Percentiles rank a stretch among this genome's conserved stretches.
These are phyloP conservation scores for Panicum virgatum DNA, from an alignment of 202 grass and related monocot genomes.

Conservation along the genomic window DNA sequence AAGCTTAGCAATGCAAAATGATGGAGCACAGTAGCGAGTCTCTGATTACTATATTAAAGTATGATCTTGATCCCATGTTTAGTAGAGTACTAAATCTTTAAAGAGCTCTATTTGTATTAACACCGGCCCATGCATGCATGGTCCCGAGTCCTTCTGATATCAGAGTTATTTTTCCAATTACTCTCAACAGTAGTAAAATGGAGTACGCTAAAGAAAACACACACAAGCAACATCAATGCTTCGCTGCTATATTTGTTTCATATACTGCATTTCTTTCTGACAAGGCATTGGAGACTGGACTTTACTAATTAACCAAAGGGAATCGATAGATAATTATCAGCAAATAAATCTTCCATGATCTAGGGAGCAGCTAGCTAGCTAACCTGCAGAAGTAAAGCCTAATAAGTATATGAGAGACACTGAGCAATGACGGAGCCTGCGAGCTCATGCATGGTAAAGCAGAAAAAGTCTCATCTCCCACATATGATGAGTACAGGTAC, in stretches of 20 bases:
- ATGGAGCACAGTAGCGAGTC: neutral
- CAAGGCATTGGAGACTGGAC: neutral
- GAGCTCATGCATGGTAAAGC: neutral
- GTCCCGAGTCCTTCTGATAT: neutral
- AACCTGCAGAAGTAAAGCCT: constrained; percentile 11
- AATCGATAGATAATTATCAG: constrained; percentile 1
- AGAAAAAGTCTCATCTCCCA: neutral
- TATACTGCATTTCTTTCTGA: constrained; percentile 17
- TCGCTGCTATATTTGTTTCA: constrained; percentile 25
- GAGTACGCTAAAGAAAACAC: neutral
- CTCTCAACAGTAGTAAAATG: neutral
- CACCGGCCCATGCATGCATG: neutral
- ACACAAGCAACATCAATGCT: neutral
- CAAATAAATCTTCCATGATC: constrained; percentile 33
- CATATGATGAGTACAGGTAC: neutral
- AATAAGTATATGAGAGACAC: constrained; percentile 24
- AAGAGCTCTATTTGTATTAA: neutral
- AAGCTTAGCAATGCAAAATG: neutral
- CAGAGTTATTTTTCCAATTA: neutral
- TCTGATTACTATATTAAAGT: neutral
- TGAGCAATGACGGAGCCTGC: constrained; percentile 28
- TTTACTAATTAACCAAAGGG: constrained; percentile 6
- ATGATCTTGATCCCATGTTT: neutral
- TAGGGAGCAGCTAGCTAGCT: constrained; percentile 13
- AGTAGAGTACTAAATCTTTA: neutral